phyloP scores from a whole-genome alignment of 192 early-diverging fungal genomes.

The Backusella psychrophila region DNA sequence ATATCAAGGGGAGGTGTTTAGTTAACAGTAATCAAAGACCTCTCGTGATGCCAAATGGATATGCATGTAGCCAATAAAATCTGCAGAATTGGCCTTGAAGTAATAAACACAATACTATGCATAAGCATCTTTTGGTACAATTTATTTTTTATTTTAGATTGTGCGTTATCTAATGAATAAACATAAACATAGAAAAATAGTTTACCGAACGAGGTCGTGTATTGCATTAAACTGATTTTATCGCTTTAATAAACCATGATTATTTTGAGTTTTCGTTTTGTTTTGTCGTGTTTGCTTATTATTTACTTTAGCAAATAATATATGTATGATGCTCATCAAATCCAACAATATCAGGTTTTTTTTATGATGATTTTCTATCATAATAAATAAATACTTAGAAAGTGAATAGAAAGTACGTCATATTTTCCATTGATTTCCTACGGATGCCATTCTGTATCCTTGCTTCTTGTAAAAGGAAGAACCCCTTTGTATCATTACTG shows the following conservation, averaged over 20 bases:
- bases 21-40: neutral
- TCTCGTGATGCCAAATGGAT: slow-evolving; percentile 8
- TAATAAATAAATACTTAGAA: no score
- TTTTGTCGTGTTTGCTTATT: no score
- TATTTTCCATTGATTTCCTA: no score
- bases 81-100: neutral
- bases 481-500: neutral
- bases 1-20: neutral
- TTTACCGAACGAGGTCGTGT: no score
- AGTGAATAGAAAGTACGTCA: no score
- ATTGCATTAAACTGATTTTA: neutral
- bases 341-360: no score
- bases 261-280: no score
- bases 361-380: no score
- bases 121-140: neutral
- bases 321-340: no score
- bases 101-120: neutral
- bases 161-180: neutral
- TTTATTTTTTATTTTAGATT: slow-evolving; percentile 5
- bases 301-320: no score
- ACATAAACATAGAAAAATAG: neutral
- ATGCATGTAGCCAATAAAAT: neutral
- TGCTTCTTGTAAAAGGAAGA: neutral
- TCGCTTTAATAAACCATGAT: no score
- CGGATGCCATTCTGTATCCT: no score